phyloP scores from a whole-genome alignment of 768 basidiomycete species.

The Podaxis mareebaensis region DNA sequence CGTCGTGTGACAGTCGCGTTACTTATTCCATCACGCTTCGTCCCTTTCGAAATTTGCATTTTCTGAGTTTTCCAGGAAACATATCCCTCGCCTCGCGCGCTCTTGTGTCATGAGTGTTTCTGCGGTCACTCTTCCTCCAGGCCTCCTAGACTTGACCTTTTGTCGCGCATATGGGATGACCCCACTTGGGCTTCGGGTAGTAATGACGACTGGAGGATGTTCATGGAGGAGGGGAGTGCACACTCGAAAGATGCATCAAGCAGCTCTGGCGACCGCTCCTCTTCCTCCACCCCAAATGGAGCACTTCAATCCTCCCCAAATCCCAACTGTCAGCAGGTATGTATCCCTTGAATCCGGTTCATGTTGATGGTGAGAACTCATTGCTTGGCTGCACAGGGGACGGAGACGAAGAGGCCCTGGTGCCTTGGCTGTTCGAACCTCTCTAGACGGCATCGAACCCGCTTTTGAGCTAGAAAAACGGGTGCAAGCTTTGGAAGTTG shows the following conservation, averaged over 20 bases:
- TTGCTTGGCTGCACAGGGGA: not conserved
- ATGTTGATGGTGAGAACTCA: not conserved
- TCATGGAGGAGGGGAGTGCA: not conserved
- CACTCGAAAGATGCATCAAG: not conserved
- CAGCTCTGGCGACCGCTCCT: not conserved
- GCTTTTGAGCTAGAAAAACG: slow-evolving; percentile 17
- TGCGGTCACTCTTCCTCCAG: not conserved
- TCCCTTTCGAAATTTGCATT: slow-evolving; percentile 2
- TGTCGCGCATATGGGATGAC: not conserved
- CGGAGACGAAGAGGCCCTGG: slow-evolving; percentile 5
- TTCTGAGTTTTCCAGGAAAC: not conserved
- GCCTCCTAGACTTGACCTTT: slow-evolving; percentile 9
- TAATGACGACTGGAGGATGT: not conserved
- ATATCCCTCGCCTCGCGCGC: not conserved
- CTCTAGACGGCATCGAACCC: not conserved
- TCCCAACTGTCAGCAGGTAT: not conserved
- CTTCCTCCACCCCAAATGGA: not conserved
- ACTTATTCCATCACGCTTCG: not conserved
- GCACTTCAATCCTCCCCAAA: not conserved
- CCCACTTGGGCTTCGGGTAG: not conserved
- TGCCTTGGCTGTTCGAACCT: not conserved
- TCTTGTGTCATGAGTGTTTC: not conserved
- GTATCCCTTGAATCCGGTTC: not conserved
- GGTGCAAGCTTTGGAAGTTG: slow-evolving; percentile 16
- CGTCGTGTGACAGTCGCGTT: slow-evolving; percentile 6